Evolutionary conservation across 2,329 filamentous ascomycete genomes (phyloP).

Genomic region (Venturiaceae sp.): DNA sequence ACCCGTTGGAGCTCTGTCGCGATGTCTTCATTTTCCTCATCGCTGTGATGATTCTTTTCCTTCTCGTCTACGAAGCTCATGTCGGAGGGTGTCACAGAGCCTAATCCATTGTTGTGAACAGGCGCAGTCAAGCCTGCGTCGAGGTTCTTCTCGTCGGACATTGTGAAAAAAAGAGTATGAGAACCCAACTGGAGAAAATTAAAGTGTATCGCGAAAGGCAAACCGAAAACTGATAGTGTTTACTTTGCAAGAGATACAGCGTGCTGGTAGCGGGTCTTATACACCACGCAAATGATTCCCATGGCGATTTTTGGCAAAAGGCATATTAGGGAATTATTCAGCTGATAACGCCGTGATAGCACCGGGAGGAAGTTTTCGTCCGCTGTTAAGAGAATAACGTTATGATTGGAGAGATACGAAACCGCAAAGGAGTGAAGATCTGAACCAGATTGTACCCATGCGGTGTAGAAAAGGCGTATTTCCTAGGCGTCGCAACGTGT

Average conservation of each 20-base stretch:
- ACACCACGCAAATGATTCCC: background rate
- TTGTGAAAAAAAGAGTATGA: too few species aligned
- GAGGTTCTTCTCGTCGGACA: background rate
- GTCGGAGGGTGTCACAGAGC: conserved; percentile 4
- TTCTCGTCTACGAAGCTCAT: conserved; percentile 7
- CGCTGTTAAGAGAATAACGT: background rate
- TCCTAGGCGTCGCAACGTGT: background rate
- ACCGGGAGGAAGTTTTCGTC: background rate
- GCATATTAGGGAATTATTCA: background rate
- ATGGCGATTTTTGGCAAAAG: background rate
- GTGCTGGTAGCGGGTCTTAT: background rate
- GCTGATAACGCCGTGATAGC: background rate
- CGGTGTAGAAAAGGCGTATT: background rate
- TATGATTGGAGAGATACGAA: background rate
- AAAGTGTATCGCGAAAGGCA: background rate
- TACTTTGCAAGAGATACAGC: background rate
- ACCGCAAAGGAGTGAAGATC: background rate
- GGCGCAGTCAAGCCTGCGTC: background rate
- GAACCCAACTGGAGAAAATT: too few species aligned
- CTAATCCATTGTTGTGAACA: background rate
- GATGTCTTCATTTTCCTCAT: background rate
- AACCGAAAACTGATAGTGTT: background rate
- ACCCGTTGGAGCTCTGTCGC: background rate
- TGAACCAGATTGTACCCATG: background rate
- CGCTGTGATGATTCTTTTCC: background rate